Evolutionary conservation across 2,329 filamentous ascomycete genomes (phyloP), one percentile per base, ranked within the genome.

Genomic region (Cytospora mali): DNA sequence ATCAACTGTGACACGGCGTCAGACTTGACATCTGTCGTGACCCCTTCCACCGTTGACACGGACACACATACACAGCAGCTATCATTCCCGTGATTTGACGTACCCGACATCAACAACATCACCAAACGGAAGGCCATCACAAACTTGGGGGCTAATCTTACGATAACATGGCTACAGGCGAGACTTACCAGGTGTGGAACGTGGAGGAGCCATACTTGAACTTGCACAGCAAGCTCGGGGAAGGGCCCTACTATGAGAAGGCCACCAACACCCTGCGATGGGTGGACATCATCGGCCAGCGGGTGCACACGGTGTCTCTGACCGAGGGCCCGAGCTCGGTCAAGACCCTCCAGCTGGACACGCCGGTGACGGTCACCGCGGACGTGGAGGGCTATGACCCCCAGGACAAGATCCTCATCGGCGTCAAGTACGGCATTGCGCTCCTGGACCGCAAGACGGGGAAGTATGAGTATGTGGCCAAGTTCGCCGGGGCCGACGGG

Each of bases 371-470:
- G 27, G 88, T 92, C 52, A 97, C 93, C 48, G 90, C 89, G 59
- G 89, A 97, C 75, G 91, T 97, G 68, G 83, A 86, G 67, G 86
- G 89, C 65, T 78, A 80, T 55, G 83, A 88, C 71, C 79, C 84
- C 4, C 74, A 72, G 55, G 79, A 90, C 55, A 85, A 88, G 71
- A 88, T 97, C 73, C 79, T 92, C 62, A 84, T 94, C 68, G 93
- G 88, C 51, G 86, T 90, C 72, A 96, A 97, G 79, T 84, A 88
- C 73, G 93, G 93, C 64, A 85, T 91, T 69, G 93, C 91, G n/a
- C 80, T 91, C 58, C 82, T 94, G 68, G 86, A 96, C 73, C 85
- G 88, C 65, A 76, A 76, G 69, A 79, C 81, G 25, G 85, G 81
- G 55, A 68, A 73, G 56, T 84, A 84, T 69, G 79, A 85, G 69